Base-by-base conservation (phyloP, 1,284 basidiomycete genomes). In the Ceratobasidium theobromae region DNA sequence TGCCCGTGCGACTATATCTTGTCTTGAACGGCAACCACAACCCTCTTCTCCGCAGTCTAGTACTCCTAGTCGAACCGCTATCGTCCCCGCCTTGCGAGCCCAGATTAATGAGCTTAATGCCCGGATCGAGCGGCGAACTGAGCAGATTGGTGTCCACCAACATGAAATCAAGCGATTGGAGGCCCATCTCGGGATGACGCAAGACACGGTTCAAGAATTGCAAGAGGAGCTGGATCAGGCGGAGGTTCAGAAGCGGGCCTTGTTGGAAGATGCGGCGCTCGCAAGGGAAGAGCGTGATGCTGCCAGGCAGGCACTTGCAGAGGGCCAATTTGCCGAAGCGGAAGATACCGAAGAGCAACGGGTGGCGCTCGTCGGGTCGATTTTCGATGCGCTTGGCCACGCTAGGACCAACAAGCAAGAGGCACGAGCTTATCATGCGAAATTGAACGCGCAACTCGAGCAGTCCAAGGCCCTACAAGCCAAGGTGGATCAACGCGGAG, bases 141-240 rank as follows among this genome's bases (percentile, higher is more conserved):
- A 70, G 41, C 69, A 70, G 48, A 70, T 70, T 46, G 69, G 67
- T 5, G 57, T 68, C 9, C 69, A 68, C 53, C 69, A 70, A 46
- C 65, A 68, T 25, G 67, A 68, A n/a, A 70, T 70, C 43, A 65
- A 65, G 40, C 55, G 67, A 21, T 52, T 70, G 5, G 65, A 70
- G 30, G 69, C 66, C 30, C 69, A 70, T 23, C 41, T 67, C 11
- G 53, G 51, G 8, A 53, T 70, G 38, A 27, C 52, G 9, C 68
- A 70, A 38, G 69, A 70, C 23, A 33, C 57, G 25, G 28, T 54
- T 53, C 52, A 66, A 30, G 69, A 70, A 41, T 38, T 64, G 3
- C 49, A 52, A 33, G 43, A 53, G 16, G 69, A 70, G 40, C 38
- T 68, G 25, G 58, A 53, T 25, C 57, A 45, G 21, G 32, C 46